Percentiles rank a stretch among this genome's conserved stretches.
Conservation (phyloP, 1,139 yeast species). For the Pichia sp. region DNA sequence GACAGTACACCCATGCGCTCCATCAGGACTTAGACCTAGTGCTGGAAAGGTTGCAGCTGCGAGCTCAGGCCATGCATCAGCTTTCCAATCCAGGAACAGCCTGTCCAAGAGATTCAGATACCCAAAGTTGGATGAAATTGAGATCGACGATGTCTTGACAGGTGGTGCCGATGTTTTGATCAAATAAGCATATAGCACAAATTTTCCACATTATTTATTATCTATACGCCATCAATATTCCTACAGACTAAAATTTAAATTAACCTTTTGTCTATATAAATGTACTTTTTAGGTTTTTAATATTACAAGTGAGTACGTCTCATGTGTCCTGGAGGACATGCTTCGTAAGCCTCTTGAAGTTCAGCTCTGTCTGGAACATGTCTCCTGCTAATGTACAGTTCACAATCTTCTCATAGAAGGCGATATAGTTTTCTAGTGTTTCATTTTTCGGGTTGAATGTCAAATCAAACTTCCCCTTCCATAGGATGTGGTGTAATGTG, state of each 20-base stretch:
- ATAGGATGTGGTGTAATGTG: slow-evolving; percentile 21
- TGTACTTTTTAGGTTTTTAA: too few relatives aligned
- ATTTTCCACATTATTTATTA: slow-evolving; percentile 5
- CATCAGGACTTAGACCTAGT: slow-evolving; percentile 43
- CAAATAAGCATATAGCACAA: slow-evolving; percentile 4
- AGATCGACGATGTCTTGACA: slow-evolving; percentile 61
- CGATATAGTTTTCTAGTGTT: slow-evolving; percentile 21
- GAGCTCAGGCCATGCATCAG: slow-evolving; percentile 18
- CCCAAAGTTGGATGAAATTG: slow-evolving; percentile 51
- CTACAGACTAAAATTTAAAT: too few relatives aligned
- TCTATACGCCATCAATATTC: too few relatives aligned
- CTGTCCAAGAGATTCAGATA: slow-evolving; percentile 70
- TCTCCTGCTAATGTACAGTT: slow-evolving; percentile 17
- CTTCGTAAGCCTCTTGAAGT: slow-evolving; percentile 12
- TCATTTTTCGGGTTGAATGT: slow-evolving; percentile 15
- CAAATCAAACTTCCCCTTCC: slow-evolving; percentile 18
- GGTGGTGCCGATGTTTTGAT: slow-evolving; percentile 63
- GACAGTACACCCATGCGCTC: slow-evolving; percentile 45
- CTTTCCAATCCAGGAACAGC: slow-evolving; percentile 44
- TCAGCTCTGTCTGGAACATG: slow-evolving; percentile 10
- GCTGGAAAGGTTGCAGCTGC: slow-evolving; percentile 29
- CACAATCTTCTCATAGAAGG: slow-evolving; percentile 24
- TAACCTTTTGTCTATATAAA: too few relatives aligned
- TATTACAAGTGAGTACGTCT: too few relatives aligned
- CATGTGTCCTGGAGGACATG: too few relatives aligned